These are phyloP conservation scores for Pseudocercospora fuligena DNA, from an alignment of 2,329 filamentous ascomycete species.

Conservation along the genomic window DNA sequence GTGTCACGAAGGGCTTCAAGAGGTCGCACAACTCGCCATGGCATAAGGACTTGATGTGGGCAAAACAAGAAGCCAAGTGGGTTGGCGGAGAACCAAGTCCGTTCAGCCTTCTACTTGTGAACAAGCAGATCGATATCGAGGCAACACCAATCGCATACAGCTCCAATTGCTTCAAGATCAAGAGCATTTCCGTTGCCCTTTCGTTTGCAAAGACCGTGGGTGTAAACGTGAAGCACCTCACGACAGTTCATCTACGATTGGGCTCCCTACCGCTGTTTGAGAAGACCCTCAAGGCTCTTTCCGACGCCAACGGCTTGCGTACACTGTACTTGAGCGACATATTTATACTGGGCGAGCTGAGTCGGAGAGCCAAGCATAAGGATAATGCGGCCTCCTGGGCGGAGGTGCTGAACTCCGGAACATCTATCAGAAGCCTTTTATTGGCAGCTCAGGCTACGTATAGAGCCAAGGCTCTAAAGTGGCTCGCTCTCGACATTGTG, in stretches of 20 bases:
- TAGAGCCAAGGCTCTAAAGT: neutral
- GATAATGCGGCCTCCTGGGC: slow-evolving; percentile 6
- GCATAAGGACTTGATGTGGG: slow-evolving; percentile 4
- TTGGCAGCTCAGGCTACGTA: slow-evolving; percentile 9
- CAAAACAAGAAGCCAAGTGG: neutral
- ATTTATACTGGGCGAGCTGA: neutral
- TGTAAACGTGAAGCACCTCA: neutral
- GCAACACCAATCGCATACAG: slow-evolving; percentile 18
- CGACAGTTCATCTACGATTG: neutral
- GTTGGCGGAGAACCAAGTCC: neutral
- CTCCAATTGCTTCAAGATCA: neutral
- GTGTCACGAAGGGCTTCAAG: neutral
- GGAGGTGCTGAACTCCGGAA: neutral
- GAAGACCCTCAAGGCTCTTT: neutral
- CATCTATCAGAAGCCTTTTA: neutral
- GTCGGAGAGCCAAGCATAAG: neutral
- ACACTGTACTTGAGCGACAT: neutral
- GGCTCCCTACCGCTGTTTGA: neutral
- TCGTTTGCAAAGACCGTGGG: neutral
- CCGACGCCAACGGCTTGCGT: neutral
- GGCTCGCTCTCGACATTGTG: slow-evolving; percentile 14
- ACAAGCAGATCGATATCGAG: slow-evolving; percentile 26
- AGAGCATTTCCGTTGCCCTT: neutral
- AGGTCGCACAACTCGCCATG: neutral
- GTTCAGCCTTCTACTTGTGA: slow-evolving; percentile 20